Evolutionary conservation across 2,329 filamentous ascomycete genomes (phyloP), one percentile per base, ranked within the genome.

Genomic region (Xylariales sp.): DNA sequence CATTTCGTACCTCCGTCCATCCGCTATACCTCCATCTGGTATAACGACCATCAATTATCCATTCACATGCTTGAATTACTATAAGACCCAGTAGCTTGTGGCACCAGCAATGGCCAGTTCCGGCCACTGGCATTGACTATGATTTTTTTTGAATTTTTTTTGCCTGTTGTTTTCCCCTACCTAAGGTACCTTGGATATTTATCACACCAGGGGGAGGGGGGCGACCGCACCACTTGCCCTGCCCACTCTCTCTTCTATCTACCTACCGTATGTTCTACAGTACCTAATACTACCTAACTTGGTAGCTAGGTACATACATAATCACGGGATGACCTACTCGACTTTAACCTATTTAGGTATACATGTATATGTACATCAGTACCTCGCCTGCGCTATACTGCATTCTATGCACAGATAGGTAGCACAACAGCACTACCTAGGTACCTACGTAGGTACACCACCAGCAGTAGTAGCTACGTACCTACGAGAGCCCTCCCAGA

Each of bases 101-200:
- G 61, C 56, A 64, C 61, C 55, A 43, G 16, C 57, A 69, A 61
- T 65, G 56, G 48, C 48, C 58, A 49, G 53, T 52, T 62, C 52
- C 48, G 58, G 54, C 61, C 65, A 69, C 61, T 70, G 62, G 62
- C 53, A 53, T 56, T 45, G 16, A 56, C 58, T 54, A 57, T 28
- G 36, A 2, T 34, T 32, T n/a, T 28, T 28, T 9, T 50, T 43
- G 49, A 34, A 34, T 23, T 23, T 23, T 23, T 23, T 23, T 23
- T 23, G 23, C 32, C 32, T 34, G 32, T 8, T 3, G 5, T 5
- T 61, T 48, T 55, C 56, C 55, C 23, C n/a, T 48, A 30, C n/a
- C 43, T 18, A 23, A 23, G 23, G 23, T 23, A 23, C 23, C 23
- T 23, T 23, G 23, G 23, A 23, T 23, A 23, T 23, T 23, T 23